Percentiles rank a stretch among this genome's conserved stretches.
phyloP scores from a whole-genome alignment of 2,329 filamentous ascomycete species.

The Epichloe scottii region DNA sequence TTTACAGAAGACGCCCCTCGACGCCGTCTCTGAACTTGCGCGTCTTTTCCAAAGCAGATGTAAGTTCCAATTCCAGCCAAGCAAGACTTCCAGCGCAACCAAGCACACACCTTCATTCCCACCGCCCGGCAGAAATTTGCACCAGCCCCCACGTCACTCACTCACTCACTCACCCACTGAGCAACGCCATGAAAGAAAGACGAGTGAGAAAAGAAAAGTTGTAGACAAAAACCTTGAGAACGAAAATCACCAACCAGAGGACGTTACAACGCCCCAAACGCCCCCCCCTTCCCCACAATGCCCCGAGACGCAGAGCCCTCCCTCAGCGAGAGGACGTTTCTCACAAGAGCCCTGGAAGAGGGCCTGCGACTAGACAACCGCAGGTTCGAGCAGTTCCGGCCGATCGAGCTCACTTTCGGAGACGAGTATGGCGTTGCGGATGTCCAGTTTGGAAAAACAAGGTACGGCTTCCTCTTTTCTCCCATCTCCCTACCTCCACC shows the following conservation, averaged over 20 bases:
- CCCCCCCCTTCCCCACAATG: constrained; percentile 41
- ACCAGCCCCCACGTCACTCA: constrained; percentile 7
- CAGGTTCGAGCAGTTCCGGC: constrained; percentile 65
- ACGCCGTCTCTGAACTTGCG: background rate
- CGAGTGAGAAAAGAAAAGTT: constrained; percentile 5
- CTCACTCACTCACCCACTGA: background rate
- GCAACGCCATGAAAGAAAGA: background rate
- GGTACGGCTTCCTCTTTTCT: constrained; percentile 33
- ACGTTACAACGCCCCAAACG: background rate
- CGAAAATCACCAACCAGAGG: background rate
- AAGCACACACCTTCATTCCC: constrained; percentile 2
- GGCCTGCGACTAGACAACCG: constrained; percentile 77
- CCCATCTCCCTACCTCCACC: background rate
- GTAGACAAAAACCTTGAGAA: background rate
- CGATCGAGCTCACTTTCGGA: constrained; percentile 67
- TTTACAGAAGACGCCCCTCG: background rate
- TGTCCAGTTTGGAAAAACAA: constrained; percentile 79
- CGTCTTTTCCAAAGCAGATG: background rate
- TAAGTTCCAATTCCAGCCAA: no score
- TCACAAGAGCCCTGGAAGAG: constrained; percentile 69
- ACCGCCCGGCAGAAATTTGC: constrained; percentile 40
- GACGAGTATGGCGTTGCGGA: constrained; percentile 86
- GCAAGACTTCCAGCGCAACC: no score
- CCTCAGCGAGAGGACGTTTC: constrained; percentile 75
- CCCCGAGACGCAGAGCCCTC: constrained; percentile 87